These are phyloP conservation scores for Parastagonospora nodorum DNA, from an alignment of 2,329 filamentous ascomycete species.

Conservation along the genomic window DNA sequence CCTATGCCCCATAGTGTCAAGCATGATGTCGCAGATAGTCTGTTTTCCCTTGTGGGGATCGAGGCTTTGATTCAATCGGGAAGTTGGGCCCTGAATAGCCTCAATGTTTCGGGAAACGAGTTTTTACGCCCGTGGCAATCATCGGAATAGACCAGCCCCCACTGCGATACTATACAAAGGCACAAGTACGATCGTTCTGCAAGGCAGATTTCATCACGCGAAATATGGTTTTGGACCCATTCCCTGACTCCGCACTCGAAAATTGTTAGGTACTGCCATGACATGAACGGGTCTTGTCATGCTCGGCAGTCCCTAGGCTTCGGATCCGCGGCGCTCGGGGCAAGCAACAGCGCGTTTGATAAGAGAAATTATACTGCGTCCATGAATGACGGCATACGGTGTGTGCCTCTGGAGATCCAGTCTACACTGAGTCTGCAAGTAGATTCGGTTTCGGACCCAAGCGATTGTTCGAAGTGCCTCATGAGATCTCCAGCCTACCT, in stretches of 20 bases:
- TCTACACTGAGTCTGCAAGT: slow-evolving; percentile 3
- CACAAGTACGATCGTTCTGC: slow-evolving; percentile 3
- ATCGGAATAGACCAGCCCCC: slow-evolving; percentile 21
- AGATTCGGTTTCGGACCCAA: too few relatives aligned
- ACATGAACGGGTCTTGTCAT: slow-evolving; percentile 3
- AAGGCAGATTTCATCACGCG: slow-evolving; percentile 8
- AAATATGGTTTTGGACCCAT: slow-evolving; percentile 9
- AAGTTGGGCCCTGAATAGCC: slow-evolving; percentile 2
- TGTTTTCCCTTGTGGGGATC: background rate
- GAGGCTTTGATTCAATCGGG: background rate
- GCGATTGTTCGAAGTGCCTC: too few relatives aligned
- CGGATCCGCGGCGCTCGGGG: background rate
- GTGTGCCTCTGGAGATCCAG: background rate
- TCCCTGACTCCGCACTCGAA: background rate
- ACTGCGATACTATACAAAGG: slow-evolving; percentile 5
- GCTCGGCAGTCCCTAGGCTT: background rate
- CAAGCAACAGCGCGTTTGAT: background rate
- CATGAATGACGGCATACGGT: background rate
- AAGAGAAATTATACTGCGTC: background rate
- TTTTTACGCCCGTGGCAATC: slow-evolving; percentile 19
- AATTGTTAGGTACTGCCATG: slow-evolving; percentile 1
- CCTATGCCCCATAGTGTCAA: slow-evolving; percentile 7
- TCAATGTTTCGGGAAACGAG: slow-evolving; percentile 27
- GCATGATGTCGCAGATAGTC: too few relatives aligned
- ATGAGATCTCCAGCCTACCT: too few relatives aligned